Evolutionary conservation across 2,329 filamentous ascomycete genomes (phyloP), one percentile per base, ranked within the genome.

Genomic region (Plectosphaerella sp.): DNA sequence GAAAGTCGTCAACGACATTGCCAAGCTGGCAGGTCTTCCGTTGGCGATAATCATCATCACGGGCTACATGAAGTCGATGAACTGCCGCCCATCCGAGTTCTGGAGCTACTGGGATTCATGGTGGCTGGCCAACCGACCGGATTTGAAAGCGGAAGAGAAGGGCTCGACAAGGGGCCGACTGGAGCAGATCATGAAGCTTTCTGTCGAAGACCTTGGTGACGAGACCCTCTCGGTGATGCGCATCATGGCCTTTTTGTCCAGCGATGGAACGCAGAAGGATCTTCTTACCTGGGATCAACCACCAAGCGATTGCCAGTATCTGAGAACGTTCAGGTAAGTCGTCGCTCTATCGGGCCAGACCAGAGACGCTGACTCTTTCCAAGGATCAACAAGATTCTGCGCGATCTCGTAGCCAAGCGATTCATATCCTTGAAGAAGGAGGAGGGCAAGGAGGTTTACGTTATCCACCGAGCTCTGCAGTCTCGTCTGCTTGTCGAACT

Each of bases 201-300:
- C 54, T 16, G 33, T 55, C 1, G 50, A 52, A 4, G 57, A 58
- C 35, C 53, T 58, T 4, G 48, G 54, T 8, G 47, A 41, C 16
- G 57, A 58, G 47, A 51, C 57, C 2, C 45, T 49, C 1, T 56
- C 54, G 25, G 41, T 59, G 9, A 50, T 59, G 7, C 51, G 56
- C n/a, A 59, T 57, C 35, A 53, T 57, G 52, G 51, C 55, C 2
- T 59, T 59, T 25, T 24, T 59, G 14, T 53, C 56, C 45, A 57
- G 55, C 12, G 55, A 59, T 41, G 53, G 50, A 1, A 54, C 57
- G 24, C 53, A 55, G 18, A 55, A 52, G 48, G 55, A 59, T 25
- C 39, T 59, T 8, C 43, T 59, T 5, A 48, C 55, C 15, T 43
- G 54, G 25, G 55, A 55, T 16, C 52, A 56, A 24, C 49, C 35